Evolutionary conservation across 441 rosid genomes (phyloP).

Genomic region (Jatropha multifida): DNA sequence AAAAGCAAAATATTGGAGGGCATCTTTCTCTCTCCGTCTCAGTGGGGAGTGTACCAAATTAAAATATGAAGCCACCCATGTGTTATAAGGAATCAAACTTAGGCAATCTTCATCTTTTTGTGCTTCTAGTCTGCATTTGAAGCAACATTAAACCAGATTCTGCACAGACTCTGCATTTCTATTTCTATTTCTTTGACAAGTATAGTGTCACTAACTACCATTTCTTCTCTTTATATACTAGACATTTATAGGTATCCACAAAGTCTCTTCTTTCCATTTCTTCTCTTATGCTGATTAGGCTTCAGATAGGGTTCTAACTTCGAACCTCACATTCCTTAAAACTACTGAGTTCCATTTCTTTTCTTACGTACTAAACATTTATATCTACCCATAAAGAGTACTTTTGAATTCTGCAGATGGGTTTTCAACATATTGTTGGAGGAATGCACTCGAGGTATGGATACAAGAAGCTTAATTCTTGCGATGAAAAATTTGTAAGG

Average conservation of each 20-base stretch:
- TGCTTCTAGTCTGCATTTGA: slow-evolving; percentile 9
- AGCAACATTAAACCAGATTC: slow-evolving; percentile 13
- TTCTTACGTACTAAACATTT: not conserved
- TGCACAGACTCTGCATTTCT: slow-evolving; percentile 1
- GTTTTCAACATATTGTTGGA: slow-evolving; percentile 18
- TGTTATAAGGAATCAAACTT: slow-evolving; percentile 26
- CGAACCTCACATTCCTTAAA: too few relatives aligned
- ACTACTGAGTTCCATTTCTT: not conserved
- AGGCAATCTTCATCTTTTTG: slow-evolving; percentile 8
- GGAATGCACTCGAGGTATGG: slow-evolving; percentile 16
- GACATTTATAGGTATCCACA: not conserved
- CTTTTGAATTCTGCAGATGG: slow-evolving; percentile 20
- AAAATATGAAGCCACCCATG: slow-evolving; percentile 23
- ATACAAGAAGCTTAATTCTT: slow-evolving; percentile 33
- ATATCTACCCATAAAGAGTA: not conserved
- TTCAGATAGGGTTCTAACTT: too few relatives aligned
- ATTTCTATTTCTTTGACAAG: not conserved
- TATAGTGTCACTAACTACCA: too few relatives aligned
- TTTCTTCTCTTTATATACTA: not conserved
- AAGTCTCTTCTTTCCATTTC: not conserved
- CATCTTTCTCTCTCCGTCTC: not conserved
- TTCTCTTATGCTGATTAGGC: too few relatives aligned
- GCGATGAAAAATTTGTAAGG: slow-evolving; percentile 27
- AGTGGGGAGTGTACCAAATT: slow-evolving; percentile 7
- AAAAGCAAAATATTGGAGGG: slow-evolving; percentile 12